phyloP scores from a whole-genome alignment of 306 rosid species.

The Lupinus albus region DNA sequence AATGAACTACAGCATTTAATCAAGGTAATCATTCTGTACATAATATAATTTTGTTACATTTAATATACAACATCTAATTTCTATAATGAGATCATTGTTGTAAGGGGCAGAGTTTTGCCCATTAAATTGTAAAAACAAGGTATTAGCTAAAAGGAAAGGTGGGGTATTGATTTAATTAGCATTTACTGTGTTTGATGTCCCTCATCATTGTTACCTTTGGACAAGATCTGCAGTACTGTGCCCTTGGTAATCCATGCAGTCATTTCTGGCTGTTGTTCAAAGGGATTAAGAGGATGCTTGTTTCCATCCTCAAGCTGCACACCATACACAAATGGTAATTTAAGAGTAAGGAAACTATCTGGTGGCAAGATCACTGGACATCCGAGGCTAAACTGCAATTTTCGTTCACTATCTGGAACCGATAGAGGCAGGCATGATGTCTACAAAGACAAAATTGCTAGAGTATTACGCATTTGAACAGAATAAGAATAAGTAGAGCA shows the following conservation, averaged over 20 bases:
- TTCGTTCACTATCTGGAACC: slow-evolving; percentile 63
- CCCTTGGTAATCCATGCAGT: slow-evolving; percentile 93
- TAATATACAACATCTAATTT: slow-evolving; percentile 24
- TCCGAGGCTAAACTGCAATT: slow-evolving; percentile 80
- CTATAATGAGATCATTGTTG: background rate
- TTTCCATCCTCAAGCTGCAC: slow-evolving; percentile 75
- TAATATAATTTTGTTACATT: slow-evolving; percentile 29
- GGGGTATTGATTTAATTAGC: slow-evolving; percentile 33
- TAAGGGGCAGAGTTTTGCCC: slow-evolving; percentile 25
- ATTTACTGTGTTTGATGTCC: slow-evolving; percentile 53
- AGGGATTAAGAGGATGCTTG: slow-evolving; percentile 65
- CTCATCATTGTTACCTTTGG: slow-evolving; percentile 62
- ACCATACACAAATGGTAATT: slow-evolving; percentile 86
- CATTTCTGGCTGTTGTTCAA: slow-evolving; percentile 77
- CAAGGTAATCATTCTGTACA: slow-evolving; percentile 11
- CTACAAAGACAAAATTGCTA: slow-evolving; percentile 50
- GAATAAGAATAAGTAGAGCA: slow-evolving; percentile 27
- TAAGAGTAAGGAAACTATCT: slow-evolving; percentile 83
- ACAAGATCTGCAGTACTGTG: slow-evolving; percentile 66
- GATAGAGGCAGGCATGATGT: slow-evolving; percentile 70
- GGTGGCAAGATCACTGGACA: slow-evolving; percentile 80
- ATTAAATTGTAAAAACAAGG: slow-evolving; percentile 28
- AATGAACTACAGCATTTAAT: slow-evolving; percentile 4
- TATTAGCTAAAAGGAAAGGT: slow-evolving; percentile 20
- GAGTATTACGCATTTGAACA: slow-evolving; percentile 13